These are phyloP conservation scores for Clarireedia sp. DNA, from an alignment of 2,329 filamentous ascomycete species.

Conservation along the genomic window DNA sequence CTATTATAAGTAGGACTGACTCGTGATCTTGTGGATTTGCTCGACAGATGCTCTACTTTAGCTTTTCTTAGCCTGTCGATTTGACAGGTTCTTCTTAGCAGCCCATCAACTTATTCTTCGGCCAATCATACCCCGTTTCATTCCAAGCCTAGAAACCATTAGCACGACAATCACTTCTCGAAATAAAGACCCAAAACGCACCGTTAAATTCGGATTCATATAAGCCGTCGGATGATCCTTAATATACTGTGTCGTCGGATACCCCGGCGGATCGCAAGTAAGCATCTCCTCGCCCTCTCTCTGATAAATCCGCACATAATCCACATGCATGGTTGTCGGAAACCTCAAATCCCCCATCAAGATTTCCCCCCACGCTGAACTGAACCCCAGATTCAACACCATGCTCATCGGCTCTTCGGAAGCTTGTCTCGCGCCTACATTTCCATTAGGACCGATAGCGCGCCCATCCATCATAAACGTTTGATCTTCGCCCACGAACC, in stretches of 20 bases:
- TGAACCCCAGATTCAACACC: constrained; percentile 45
- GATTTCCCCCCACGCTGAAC: constrained; percentile 41
- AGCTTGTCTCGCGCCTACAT: constrained; percentile 40
- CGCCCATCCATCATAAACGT: constrained; percentile 44
- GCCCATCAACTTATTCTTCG: constrained; percentile 23
- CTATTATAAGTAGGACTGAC: too few relatives aligned
- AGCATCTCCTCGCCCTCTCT: constrained; percentile 38
- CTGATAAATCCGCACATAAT: constrained; percentile 49
- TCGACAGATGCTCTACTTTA: too few relatives aligned
- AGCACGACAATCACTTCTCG: neutral
- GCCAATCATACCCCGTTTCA: constrained; percentile 26
- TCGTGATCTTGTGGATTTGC: too few relatives aligned
- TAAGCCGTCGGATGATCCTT: constrained; percentile 52
- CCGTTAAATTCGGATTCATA: constrained; percentile 46
- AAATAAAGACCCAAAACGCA: constrained; percentile 27
- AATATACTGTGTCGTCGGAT: constrained; percentile 61
- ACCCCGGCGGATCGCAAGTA: constrained; percentile 50
- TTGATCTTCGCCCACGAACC: constrained; percentile 44
- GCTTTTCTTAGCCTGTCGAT: too few relatives aligned
- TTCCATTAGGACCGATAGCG: constrained; percentile 46
- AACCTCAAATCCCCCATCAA: constrained; percentile 38
- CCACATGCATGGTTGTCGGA: constrained; percentile 44
- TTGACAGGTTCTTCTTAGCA: constrained; percentile 11
- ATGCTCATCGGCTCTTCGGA: constrained; percentile 47
- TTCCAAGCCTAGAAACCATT: constrained; percentile 4